Conservation (phyloP, 164 flowering plant species). For the Piper longum region DNA sequence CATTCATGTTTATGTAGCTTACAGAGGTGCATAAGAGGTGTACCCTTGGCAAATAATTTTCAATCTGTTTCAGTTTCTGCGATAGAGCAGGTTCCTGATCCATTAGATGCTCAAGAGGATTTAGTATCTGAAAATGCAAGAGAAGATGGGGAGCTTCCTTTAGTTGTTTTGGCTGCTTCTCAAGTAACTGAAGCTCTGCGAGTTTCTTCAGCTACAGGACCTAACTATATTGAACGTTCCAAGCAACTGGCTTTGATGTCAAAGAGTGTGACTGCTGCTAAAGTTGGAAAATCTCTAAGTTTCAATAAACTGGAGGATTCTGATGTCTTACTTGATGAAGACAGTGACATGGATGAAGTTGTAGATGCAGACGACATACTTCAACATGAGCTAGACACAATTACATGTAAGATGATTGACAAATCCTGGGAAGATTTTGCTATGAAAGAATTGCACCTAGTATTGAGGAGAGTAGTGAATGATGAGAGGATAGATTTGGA, state of each 20-base stretch:
- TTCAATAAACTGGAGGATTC: constrained; percentile 50
- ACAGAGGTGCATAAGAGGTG: constrained; percentile 40
- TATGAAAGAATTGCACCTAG: constrained; percentile 45
- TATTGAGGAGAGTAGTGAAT: constrained; percentile 27
- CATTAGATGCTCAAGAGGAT: constrained; percentile 23
- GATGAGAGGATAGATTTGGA: constrained; percentile 36
- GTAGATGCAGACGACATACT: constrained; percentile 18
- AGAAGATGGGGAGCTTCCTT: constrained; percentile 97
- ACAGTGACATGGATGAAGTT: constrained; percentile 62
- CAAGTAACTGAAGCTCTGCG: constrained; percentile 17
- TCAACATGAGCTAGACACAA: constrained; percentile 18
- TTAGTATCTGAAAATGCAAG: constrained; percentile 36
- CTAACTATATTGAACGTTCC: constrained; percentile 33
- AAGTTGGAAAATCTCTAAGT: constrained; percentile 40
- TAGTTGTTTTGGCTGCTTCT: constrained; percentile 27
- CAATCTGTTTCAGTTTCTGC: constrained; percentile 27
- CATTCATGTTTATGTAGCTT: constrained; percentile 51
- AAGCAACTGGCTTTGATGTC: constrained; percentile 48
- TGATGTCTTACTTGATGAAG: constrained; percentile 54
- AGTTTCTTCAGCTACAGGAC: constrained; percentile 19
- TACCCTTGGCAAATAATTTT: constrained; percentile 16
- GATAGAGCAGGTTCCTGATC: constrained; percentile 27
- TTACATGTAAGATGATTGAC: constrained; percentile 12
- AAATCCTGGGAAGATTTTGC: constrained; percentile 53
- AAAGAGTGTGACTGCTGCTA: constrained; percentile 35